Evolutionary conservation across 129 eudicot species (phyloP).

Genomic region (Flaveria trinervia): DNA sequence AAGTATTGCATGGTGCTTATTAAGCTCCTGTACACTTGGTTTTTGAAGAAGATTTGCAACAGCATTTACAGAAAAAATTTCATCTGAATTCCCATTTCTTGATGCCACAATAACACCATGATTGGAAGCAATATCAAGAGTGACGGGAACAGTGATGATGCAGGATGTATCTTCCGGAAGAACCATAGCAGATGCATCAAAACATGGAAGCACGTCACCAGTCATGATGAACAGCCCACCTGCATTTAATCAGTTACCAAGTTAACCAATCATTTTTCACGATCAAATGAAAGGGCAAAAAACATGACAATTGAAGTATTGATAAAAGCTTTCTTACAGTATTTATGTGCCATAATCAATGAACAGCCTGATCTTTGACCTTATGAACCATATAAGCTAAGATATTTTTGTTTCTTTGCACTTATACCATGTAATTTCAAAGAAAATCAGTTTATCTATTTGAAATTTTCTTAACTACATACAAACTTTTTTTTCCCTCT

Average conservation of each 20-base stretch:
- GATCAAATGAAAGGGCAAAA: not conserved
- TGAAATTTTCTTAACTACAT: not conserved
- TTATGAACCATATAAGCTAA: not conserved
- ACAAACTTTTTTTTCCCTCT: not conserved
- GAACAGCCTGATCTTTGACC: not conserved
- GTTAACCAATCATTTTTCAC: constrained; percentile 3
- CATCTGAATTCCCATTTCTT: constrained; percentile 41
- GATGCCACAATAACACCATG: constrained; percentile 98
- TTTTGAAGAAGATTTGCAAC: constrained; percentile 93
- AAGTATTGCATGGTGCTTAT: constrained; percentile 61
- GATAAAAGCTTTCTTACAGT: not conserved
- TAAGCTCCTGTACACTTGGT: constrained; percentile 77
- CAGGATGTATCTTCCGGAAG: constrained; percentile 86
- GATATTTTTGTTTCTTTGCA: not conserved
- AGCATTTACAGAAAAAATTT: constrained; percentile 41
- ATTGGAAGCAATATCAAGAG: constrained; percentile 93
- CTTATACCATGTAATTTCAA: not conserved
- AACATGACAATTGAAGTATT: not conserved
- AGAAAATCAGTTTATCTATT: constrained; percentile 4
- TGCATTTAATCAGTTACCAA: constrained; percentile 28
- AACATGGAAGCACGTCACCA: constrained; percentile 98
- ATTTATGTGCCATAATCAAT: not conserved
- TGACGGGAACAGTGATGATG: constrained; percentile 89
- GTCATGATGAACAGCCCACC: constrained; percentile 98
- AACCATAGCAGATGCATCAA: constrained; percentile 87